phyloP scores from a whole-genome alignment of 2,329 filamentous ascomycete species.

The Pseudogymnoascus sp. region DNA sequence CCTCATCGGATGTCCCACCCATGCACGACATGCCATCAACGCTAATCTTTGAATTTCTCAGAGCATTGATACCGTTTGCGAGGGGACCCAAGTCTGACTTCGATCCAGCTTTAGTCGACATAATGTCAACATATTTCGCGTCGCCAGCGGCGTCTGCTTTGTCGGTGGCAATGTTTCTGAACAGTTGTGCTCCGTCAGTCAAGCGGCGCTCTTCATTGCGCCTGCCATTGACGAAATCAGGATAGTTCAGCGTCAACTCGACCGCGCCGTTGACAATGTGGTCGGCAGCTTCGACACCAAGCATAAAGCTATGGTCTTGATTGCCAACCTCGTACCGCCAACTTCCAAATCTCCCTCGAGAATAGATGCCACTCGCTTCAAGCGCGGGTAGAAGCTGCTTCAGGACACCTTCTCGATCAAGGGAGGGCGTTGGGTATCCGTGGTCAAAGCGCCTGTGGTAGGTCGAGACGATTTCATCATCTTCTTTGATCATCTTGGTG shows the following conservation, averaged over 20 bases:
- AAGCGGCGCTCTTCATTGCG: conserved; percentile 32
- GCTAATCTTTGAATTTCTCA: conserved; percentile 3
- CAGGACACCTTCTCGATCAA: conserved; percentile 92
- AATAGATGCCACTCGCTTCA: conserved; percentile 84
- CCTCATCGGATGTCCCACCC: neutral
- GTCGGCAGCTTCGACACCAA: conserved; percentile 67
- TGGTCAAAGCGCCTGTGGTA: conserved; percentile 98
- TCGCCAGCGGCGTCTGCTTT: conserved; percentile 27
- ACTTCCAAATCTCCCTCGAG: conserved; percentile 91
- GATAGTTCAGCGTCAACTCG: conserved; percentile 70
- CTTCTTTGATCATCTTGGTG: conserved; percentile 87
- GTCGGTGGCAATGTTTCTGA: conserved; percentile 23
- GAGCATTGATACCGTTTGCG: conserved; percentile 4
- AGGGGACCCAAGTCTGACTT: neutral
- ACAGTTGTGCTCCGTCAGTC: conserved; percentile 28
- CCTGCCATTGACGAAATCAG: conserved; percentile 61
- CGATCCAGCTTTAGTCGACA: neutral
- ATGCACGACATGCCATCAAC: conserved; percentile 1
- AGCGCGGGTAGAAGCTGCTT: conserved; percentile 89
- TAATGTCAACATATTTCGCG: conserved; percentile 26
- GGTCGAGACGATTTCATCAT: conserved; percentile 92
- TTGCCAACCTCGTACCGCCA: conserved; percentile 92
- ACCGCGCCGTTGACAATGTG: conserved; percentile 64
- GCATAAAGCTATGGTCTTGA: conserved; percentile 71
- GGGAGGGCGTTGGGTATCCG: conserved; percentile 89